Conservation (phyloP, 345 rosid genomes). For the Erysimum cheiranthoides region DNA sequence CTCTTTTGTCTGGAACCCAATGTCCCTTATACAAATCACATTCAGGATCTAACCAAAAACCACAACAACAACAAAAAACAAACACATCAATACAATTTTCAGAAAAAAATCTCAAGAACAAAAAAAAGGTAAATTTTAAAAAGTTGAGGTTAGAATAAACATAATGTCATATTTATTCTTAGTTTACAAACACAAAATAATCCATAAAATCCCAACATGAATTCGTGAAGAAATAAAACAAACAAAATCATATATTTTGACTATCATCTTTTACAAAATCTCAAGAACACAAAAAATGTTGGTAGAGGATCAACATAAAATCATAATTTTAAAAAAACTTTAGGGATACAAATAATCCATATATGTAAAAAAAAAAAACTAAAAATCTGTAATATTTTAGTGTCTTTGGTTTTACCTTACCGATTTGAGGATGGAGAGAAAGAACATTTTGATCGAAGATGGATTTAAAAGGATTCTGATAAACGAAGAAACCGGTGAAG, state of each 20-base stretch:
- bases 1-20: slow-evolving; percentile 67
- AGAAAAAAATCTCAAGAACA: slow-evolving; percentile 1
- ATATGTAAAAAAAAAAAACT: no score
- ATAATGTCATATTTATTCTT: not conserved
- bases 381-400: not conserved
- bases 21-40: slow-evolving; percentile 73
- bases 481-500: slow-evolving; percentile 59
- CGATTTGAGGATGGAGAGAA: slow-evolving; percentile 40
- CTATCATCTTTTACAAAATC: not conserved
- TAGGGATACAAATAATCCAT: not conserved
- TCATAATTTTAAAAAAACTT: not conserved
- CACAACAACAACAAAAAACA: slow-evolving; percentile 20
- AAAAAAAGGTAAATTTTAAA: not conserved
- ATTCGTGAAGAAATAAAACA: not conserved
- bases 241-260: not conserved
- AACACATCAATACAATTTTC: slow-evolving; percentile 1
- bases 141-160: not conserved
- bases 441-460: slow-evolving; percentile 40
- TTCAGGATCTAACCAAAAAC: slow-evolving; percentile 38
- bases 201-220: not conserved
- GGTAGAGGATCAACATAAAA: not conserved
- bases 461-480: slow-evolving; percentile 55
- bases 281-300: not conserved
- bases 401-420: slow-evolving; percentile 38
- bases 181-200: not conserved